phyloP scores from a whole-genome alignment of 805 yeast species.

The Dipodascus geniculatus region DNA sequence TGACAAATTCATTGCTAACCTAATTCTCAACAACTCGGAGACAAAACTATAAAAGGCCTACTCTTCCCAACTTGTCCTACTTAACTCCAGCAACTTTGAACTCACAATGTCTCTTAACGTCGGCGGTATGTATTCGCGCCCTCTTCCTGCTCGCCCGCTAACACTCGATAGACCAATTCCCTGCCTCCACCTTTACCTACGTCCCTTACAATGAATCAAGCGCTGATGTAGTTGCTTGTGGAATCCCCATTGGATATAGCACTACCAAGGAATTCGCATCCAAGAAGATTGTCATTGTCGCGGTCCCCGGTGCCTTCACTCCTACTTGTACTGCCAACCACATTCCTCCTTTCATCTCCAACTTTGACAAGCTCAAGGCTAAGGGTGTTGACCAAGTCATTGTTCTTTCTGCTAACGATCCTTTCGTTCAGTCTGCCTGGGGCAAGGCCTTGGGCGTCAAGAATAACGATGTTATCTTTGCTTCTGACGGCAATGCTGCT shows the following conservation, averaged over 20 bases:
- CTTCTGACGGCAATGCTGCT: conserved; percentile 50
- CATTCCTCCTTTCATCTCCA: conserved; percentile 52
- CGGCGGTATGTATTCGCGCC: conserved; percentile 7
- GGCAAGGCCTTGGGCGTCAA: conserved; percentile 32
- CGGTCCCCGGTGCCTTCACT: conserved; percentile 83
- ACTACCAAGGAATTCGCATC: conserved; percentile 26
- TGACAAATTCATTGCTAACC: no score
- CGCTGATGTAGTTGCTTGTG: conserved; percentile 22
- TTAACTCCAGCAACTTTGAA: background rate
- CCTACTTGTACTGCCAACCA: conserved; percentile 69
- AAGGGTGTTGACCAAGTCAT: conserved; percentile 55
- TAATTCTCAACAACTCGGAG: no score
- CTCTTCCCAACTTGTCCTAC: background rate
- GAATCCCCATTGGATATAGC: conserved; percentile 27
- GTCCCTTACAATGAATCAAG: conserved; percentile 16
- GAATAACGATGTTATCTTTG: conserved; percentile 33
- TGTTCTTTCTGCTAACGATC: conserved; percentile 57
- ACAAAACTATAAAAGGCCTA: background rate
- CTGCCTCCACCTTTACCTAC: conserved; percentile 18
- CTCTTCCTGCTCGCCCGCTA: background rate
- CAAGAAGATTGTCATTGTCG: conserved; percentile 55
- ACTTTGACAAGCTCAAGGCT: conserved; percentile 37
- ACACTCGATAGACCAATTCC: conserved; percentile 9
- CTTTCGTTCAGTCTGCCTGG: conserved; percentile 65
- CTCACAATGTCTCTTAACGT: conserved; percentile 8